These are phyloP conservation scores for Oidiodendron maius DNA, from an alignment of 495 filamentous ascomycete species.

Conservation along the genomic window DNA sequence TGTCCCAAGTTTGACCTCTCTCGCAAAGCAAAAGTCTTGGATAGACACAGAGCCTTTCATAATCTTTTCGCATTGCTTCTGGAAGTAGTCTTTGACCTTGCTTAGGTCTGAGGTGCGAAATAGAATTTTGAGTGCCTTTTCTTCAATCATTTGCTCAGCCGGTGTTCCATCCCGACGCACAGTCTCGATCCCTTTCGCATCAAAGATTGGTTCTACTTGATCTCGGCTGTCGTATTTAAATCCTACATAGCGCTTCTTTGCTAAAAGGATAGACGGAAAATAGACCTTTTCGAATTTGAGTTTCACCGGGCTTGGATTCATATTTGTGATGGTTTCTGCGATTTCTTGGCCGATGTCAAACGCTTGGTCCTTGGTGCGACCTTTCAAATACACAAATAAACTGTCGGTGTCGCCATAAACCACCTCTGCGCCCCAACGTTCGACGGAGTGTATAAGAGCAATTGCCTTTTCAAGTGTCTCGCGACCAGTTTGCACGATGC, in stretches of 20 bases:
- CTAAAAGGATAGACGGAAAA: constrained; percentile 84
- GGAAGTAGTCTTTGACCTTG: constrained; percentile 87
- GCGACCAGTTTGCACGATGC: constrained; percentile 91
- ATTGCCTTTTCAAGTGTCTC: constrained; percentile 95
- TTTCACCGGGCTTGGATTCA: constrained; percentile 89
- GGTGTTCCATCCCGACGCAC: constrained; percentile 92
- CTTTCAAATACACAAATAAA: constrained; percentile 87
- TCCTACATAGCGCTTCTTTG: constrained; percentile 97
- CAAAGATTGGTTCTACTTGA: constrained; percentile 83
- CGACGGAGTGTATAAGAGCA: constrained; percentile 80
- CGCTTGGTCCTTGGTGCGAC: constrained; percentile 78
- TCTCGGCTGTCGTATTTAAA: constrained; percentile 86
- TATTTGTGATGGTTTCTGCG: constrained; percentile 77
- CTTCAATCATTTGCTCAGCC: constrained; percentile 95
- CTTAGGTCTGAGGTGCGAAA: constrained; percentile 88
- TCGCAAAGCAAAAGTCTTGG: constrained; percentile 93
- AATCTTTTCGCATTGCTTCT: constrained; percentile 85
- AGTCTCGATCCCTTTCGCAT: constrained; percentile 97
- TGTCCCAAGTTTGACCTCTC: constrained; percentile 83
- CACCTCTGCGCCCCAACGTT: constrained; percentile 87
- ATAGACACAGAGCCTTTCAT: constrained; percentile 84
- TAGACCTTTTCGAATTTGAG: constrained; percentile 99
- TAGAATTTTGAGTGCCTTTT: constrained; percentile 77
- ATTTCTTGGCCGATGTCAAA: constrained; percentile 93
- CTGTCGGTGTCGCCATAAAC: constrained; percentile 98